A percentile compares a stretch with the other conserved stretches of the same genome.
Conservation (phyloP, 1,139 yeast species). For the Nematodospora anomalae region DNA sequence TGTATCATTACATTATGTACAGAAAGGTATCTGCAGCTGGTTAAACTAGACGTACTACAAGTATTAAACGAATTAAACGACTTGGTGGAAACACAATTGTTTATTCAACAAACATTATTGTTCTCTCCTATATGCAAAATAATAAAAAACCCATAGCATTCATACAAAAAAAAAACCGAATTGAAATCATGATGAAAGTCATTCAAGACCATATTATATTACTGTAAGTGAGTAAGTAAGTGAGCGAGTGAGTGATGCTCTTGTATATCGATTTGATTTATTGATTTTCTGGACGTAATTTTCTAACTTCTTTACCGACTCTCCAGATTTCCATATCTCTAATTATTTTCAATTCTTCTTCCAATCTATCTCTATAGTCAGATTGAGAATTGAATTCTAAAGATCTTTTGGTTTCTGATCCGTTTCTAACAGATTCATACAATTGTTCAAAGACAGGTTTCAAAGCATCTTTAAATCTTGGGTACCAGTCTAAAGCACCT, state of each 20-base stretch:
- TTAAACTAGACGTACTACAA: too few species aligned
- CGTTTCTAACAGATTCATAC: conserved; percentile 93
- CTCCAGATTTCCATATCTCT: conserved; percentile 99
- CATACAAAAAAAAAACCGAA: conserved; percentile 25
- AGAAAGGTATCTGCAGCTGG: too few species aligned
- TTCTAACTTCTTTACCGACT: conserved; percentile 99
- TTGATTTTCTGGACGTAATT: conserved; percentile 98
- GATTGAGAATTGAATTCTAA: conserved; percentile 97
- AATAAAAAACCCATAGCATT: conserved; percentile 9
- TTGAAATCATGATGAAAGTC: conserved; percentile 26
- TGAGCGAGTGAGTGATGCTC: too few species aligned
- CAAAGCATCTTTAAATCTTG: conserved; percentile 96
- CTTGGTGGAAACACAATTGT: conserved; percentile 21
- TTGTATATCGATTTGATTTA: conserved; percentile 27
- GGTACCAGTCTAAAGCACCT: conserved; percentile 99
- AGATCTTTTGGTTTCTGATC: conserved; percentile 96
- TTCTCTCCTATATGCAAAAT: conserved; percentile 24
- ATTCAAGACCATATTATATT: conserved; percentile 32
- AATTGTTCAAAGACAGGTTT: conserved; percentile 97
- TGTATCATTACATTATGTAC: too few species aligned
- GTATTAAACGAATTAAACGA: too few species aligned
- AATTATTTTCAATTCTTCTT: conserved; percentile 87
- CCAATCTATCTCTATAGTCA: conserved; percentile 96
- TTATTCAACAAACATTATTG: conserved; percentile 44
- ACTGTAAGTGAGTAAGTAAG: conserved; percentile 2